These are phyloP conservation scores for Trifolium subterraneum DNA, from an alignment of 306 rosid genomes.

Conservation along the genomic window DNA sequence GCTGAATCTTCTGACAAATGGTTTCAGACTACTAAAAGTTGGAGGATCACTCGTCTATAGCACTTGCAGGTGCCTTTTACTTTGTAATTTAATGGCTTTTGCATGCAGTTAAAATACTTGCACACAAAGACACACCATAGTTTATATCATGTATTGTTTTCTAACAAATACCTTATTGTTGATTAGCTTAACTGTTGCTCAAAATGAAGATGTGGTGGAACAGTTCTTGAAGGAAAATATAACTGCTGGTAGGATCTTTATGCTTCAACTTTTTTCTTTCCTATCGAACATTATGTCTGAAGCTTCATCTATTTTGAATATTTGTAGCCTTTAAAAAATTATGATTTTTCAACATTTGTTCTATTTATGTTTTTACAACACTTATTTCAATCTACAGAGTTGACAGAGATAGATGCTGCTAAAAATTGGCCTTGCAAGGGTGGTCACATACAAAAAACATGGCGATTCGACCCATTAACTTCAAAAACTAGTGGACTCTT, in stretches of 20 bases:
- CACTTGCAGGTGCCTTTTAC: not conserved
- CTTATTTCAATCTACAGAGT: conserved; percentile 49
- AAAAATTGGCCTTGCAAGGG: conserved; percentile 82
- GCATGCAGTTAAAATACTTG: not conserved
- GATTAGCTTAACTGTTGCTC: conserved; percentile 73
- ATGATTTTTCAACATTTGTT: not conserved
- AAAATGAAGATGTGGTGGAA: conserved; percentile 86
- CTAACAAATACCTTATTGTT: conserved; percentile 32
- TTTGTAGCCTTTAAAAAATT: not conserved
- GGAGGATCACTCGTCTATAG: conserved; percentile 86
- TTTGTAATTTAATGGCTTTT: not conserved
- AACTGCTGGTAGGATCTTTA: conserved; percentile 65
- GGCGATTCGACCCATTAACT: conserved; percentile 74
- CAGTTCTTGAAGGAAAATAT: conserved; percentile 73
- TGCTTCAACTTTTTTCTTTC: conserved; percentile 16
- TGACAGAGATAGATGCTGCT: conserved; percentile 67
- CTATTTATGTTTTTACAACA: conserved; percentile 8
- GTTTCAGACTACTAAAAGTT: no score
- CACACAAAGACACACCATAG: not conserved
- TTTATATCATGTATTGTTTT: conserved; percentile 2
- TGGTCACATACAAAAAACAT: conserved; percentile 62
- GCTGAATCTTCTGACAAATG: no score
- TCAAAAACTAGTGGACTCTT: conserved; percentile 91
- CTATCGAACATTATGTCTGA: no score
- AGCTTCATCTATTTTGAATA: not conserved